Base-by-base conservation (phyloP, 2,329 filamentous ascomycete genomes). In the Colletotrichum sp. region DNA sequence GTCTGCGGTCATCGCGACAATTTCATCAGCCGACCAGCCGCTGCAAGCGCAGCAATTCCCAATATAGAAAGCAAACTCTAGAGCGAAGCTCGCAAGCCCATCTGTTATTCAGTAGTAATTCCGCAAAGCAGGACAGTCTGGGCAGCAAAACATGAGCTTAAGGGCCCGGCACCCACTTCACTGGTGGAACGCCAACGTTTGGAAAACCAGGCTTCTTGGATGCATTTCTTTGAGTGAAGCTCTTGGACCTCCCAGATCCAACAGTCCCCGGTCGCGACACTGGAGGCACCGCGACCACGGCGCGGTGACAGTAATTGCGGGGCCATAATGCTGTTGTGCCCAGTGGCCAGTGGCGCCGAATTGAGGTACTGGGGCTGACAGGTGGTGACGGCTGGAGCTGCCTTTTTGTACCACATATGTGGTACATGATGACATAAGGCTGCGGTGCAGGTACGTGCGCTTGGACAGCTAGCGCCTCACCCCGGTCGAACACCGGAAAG, bases 111-210 rank as follows among this genome's bases (percentile, higher is more conserved):
- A 9, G 5, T 57, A 8, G 52, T 27, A 12, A 57, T 25, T 57
- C 22, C 22, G n/a, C 49, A 13, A 25, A 55, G 49, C 49, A 55
- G 49, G 5, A 22, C 49, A 22, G 49, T 55, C n/a, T 27, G 13
- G 34, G 16, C 34, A 11, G 49, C 49, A 55, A 5, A 12, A 25
- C 1, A 25, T 55, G 13, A 55, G n/a, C n/a, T 55, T 25, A 2
- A 55, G 25, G 25, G 27, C 27, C 3, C 1, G 13, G n/a, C 25
- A 55, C n/a, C n/a, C 4, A 25, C 0, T 22, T 55, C 0, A 22
- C 0, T 25, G 13, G 25, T 55, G 7, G n/a, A 7, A 8, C 49
- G 49, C 49, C 13, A 55, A 55, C 25, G 13, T 55, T 25, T 25
- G 4, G 3, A 55, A 13, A 4, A 55, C 25, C 25, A 55, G 49